Conservation (phyloP, 257 asterid species). For the Fraxinus pennsylvanica region DNA sequence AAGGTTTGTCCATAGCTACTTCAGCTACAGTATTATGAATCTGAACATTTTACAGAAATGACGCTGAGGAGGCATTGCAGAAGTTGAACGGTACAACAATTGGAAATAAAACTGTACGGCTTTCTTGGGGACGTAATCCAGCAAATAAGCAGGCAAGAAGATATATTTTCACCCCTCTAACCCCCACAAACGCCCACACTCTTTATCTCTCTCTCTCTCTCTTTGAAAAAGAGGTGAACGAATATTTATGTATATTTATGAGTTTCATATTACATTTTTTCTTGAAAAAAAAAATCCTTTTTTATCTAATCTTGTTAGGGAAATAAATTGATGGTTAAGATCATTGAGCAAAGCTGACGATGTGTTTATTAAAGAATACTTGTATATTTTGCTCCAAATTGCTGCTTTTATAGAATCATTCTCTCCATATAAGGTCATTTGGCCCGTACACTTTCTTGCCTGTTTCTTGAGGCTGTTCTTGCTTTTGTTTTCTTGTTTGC, state of each 20-base stretch:
- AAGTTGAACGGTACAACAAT: conserved; percentile 43
- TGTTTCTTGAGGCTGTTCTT: background rate
- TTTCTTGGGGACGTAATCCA: conserved; percentile 57
- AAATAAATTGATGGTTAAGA: background rate
- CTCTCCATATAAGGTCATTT: background rate
- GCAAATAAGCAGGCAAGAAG: conserved; percentile 44
- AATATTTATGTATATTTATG: background rate
- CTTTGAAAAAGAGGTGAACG: background rate
- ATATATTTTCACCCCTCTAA: background rate
- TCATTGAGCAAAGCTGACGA: background rate
- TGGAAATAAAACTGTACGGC: conserved; percentile 51
- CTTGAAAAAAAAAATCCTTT: background rate
- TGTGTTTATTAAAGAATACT: background rate
- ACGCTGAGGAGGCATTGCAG: conserved; percentile 56
- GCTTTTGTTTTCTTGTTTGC: background rate
- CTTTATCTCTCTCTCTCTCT: background rate
- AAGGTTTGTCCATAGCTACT: background rate
- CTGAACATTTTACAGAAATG: conserved; percentile 33
- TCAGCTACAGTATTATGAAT: background rate
- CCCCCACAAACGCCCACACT: too few relatives aligned
- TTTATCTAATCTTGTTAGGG: background rate
- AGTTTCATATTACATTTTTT: background rate
- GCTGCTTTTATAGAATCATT: background rate
- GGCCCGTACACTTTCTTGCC: background rate
- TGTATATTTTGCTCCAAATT: background rate